Percentiles rank a stretch among this genome's conserved stretches.
Conservation (phyloP, 495 filamentous ascomycete genomes). For the Lindgomyces ingoldianus region DNA sequence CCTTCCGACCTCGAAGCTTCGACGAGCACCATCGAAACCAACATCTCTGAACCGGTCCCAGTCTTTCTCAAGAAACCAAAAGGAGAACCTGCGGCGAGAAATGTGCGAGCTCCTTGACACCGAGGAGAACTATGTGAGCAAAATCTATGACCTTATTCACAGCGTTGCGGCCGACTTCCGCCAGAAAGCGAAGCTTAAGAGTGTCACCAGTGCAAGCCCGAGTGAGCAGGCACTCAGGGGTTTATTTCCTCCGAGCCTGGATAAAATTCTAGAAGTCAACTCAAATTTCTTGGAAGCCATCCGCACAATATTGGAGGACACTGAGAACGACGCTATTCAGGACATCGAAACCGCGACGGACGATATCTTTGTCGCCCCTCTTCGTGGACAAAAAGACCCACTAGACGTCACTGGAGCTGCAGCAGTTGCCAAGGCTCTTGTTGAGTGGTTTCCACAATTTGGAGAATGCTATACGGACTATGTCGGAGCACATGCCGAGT, state of each 20-base stretch:
- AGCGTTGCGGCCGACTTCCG: constrained; percentile 73
- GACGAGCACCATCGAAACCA: constrained; percentile 82
- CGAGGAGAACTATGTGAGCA: constrained; percentile 88
- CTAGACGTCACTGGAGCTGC: constrained; percentile 71
- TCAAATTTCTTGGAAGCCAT: constrained; percentile 74
- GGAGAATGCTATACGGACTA: constrained; percentile 87
- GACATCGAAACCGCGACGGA: constrained; percentile 43
- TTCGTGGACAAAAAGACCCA: constrained; percentile 31
- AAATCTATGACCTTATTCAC: constrained; percentile 77
- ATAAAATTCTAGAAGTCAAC: constrained; percentile 77
- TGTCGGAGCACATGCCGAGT: constrained; percentile 79
- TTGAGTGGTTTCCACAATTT: constrained; percentile 90
- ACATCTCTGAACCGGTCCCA: constrained; percentile 72
- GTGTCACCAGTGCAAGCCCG: constrained; percentile 66
- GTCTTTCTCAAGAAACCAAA: constrained; percentile 75
- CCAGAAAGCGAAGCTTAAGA: constrained; percentile 60
- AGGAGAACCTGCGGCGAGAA: constrained; percentile 78
- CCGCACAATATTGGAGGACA: constrained; percentile 73
- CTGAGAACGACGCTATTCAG: constrained; percentile 70
- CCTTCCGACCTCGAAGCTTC: constrained; percentile 81
- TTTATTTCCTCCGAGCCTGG: constrained; percentile 78
- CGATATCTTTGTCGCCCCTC: constrained; percentile 32
- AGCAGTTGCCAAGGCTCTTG: constrained; percentile 71
- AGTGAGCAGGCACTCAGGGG: constrained; percentile 68
- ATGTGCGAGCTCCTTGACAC: constrained; percentile 92